Evolutionary conservation across 768 basidiomycete genomes (phyloP), one percentile per base, ranked within the genome.

Genomic region (Suillus weaverae): DNA sequence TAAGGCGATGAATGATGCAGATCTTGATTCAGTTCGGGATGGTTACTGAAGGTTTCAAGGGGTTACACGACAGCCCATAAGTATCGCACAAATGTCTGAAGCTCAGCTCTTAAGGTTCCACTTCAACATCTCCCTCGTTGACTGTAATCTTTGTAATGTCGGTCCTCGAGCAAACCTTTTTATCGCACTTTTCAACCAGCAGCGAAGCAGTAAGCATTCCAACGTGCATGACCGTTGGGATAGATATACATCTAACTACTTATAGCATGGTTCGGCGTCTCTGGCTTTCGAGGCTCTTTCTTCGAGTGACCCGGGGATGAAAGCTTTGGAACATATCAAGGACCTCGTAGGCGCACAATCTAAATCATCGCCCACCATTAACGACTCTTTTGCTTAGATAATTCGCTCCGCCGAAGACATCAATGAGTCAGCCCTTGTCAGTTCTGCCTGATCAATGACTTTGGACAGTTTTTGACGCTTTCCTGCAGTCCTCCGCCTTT

Each of bases 401-500:
- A 75, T 48, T 62, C 74, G 74, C 30, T 65, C 69, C 35, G 62
- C 63, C 1, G 75, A 77, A 26, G 74, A 76, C 62, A 63, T 76
- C 16, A 75, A 69, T 30, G 74, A 77, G 18, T 71, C 74, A 8
- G 67, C 56, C 30, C 30, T 76, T n/a, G 74, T 75, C 14, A 62
- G 72, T 69, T 6, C 11, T 26, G 3, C 36, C 5, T 7, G 14
- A 14, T 7, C 30, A 16, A 14, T 36, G 46, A n/a, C 55, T 26
- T 1, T 7, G 6, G 22, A n/a, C 20, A 30, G 14, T 55, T n/a
- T 30, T 48, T 32, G 20, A 1, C 62, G 35, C 14, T 51, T 14
- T 44, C n/a, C 56, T 57, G 20, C 61, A 92, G 90, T 74, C 85
- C 18, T 80, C 89, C 7, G 76, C 86, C 10, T 74, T 90, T 18